Evolutionary conservation across 345 rosid species (phyloP).

Genomic region (Euphorbia pulcherrima): DNA sequence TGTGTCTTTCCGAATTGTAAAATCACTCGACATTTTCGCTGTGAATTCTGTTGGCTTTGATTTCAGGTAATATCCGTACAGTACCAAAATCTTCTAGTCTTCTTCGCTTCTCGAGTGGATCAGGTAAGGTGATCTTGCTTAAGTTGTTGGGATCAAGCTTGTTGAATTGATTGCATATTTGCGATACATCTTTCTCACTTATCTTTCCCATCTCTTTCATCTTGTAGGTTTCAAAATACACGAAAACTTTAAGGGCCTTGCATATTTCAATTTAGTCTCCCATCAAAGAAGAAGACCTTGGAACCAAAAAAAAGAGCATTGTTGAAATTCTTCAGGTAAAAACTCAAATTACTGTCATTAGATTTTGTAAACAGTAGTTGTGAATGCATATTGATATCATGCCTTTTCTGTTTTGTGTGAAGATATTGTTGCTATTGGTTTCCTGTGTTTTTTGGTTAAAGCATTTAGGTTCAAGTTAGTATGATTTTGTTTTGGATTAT

Average conservation of each 20-base stretch:
- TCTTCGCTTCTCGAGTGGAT: conserved; percentile 36
- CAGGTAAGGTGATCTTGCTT: conserved; percentile 51
- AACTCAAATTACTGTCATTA: conserved; percentile 4
- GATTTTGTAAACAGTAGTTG: conserved; percentile 6
- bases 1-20: too few species aligned
- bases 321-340: conserved; percentile 86
- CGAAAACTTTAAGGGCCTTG: too few species aligned
- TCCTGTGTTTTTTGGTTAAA: neutral
- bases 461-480: neutral
- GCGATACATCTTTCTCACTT: conserved; percentile 50
- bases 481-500: neutral
- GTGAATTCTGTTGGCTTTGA: too few species aligned
- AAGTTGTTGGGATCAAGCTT: conserved; percentile 56
- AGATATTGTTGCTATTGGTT: neutral
- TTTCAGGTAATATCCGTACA: too few species aligned
- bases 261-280: too few species aligned
- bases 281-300: too few species aligned
- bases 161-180: conserved; percentile 53
- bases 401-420: conserved; percentile 2
- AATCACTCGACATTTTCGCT: too few species aligned
- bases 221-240: conserved; percentile 61
- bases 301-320: conserved; percentile 70
- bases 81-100: too few species aligned
- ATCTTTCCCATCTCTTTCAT: conserved; percentile 74
- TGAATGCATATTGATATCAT: neutral